These are phyloP conservation scores for Sphenostylis stenocarpa DNA, from an alignment of 306 rosid genomes.

Conservation along the genomic window DNA sequence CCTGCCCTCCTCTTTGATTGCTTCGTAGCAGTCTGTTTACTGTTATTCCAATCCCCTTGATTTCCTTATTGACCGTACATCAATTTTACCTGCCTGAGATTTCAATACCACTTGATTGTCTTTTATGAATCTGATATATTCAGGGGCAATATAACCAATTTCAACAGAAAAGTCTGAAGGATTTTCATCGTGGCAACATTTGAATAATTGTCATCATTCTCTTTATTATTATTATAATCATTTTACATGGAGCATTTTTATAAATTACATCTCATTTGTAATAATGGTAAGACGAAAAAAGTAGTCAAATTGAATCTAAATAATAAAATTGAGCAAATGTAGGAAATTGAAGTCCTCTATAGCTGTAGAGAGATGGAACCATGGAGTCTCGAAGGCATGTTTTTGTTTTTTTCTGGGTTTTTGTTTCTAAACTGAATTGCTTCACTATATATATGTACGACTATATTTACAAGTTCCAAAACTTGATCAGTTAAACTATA, in stretches of 20 bases:
- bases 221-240: background rate
- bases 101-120: background rate
- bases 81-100: background rate
- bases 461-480: background rate
- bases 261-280: background rate
- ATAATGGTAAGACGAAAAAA: constrained; percentile 1
- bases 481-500: constrained; percentile 29
- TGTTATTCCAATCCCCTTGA: background rate
- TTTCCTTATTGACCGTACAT: background rate
- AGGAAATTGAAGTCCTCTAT: constrained; percentile 5
- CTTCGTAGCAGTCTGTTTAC: background rate
- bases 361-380: background rate
- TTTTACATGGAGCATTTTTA: background rate
- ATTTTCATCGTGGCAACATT: constrained; percentile 11
- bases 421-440: constrained; percentile 21
- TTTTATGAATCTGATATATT: background rate
- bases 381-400: background rate
- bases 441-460: background rate
- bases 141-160: constrained; percentile 4
- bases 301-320: constrained; percentile 14
- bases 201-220: background rate
- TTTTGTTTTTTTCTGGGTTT: background rate
- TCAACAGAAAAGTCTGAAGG: background rate
- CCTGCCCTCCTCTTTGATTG: background rate
- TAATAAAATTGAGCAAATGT: constrained; percentile 4